A percentile compares a stretch with the other conserved stretches of the same genome.
These are phyloP conservation scores for Boletus huronensis DNA, from an alignment of 768 basidiomycete genomes.

Conservation along the genomic window DNA sequence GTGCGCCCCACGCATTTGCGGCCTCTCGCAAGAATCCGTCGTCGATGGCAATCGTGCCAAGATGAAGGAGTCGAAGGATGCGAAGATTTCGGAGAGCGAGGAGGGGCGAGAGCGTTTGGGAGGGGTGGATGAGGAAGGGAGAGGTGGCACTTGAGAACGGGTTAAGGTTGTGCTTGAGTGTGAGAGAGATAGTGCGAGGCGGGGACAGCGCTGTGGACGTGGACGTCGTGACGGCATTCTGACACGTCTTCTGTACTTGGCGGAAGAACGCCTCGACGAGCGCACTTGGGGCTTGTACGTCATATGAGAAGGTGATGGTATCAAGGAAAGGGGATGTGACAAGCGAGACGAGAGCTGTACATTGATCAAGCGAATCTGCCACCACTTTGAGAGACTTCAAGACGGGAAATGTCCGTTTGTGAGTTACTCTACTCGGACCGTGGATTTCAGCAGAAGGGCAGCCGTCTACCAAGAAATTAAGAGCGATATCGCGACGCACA, in stretches of 20 bases:
- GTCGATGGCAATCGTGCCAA: conserved; percentile 28
- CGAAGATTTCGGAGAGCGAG: conserved; percentile 20
- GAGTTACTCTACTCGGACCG: background rate
- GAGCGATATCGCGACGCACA: conserved; percentile 18
- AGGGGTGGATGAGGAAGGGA: conserved; percentile 26
- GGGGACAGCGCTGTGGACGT: background rate
- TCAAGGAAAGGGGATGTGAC: conserved; percentile 24
- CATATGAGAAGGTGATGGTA: conserved; percentile 25
- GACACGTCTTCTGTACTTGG: conserved; percentile 21
- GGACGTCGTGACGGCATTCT: background rate
- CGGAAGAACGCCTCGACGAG: conserved; percentile 23
- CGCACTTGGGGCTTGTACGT: conserved; percentile 22
- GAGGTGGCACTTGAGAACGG: conserved; percentile 15
- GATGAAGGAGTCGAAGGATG: conserved; percentile 21
- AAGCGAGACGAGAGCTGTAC: conserved; percentile 24
- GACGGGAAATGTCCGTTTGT: conserved; percentile 18
- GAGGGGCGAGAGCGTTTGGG: conserved; percentile 23
- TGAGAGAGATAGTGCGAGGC: conserved; percentile 18
- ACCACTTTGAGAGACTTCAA: conserved; percentile 24
- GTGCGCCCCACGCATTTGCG: conserved; percentile 25
- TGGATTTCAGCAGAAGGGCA: background rate
- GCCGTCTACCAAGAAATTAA: conserved; percentile 11
- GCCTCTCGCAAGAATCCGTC: conserved; percentile 26
- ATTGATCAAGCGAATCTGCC: conserved; percentile 27
- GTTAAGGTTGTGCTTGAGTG: conserved; percentile 27